A percentile compares a stretch with the other conserved stretches of the same genome.
phyloP scores from a whole-genome alignment of 441 rosid genomes.

The Arabidopsis hybrid region DNA sequence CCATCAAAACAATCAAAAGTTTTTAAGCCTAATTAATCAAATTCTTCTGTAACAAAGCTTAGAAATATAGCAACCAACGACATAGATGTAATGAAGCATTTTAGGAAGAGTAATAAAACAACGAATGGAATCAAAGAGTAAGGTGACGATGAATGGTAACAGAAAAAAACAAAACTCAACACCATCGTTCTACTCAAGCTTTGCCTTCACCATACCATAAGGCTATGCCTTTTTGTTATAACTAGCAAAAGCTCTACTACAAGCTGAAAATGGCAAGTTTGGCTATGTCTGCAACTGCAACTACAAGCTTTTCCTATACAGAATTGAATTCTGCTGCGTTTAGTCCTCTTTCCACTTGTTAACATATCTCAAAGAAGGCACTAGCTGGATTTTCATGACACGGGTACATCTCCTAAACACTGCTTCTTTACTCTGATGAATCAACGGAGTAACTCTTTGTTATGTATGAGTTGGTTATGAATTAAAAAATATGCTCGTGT shows the following conservation, averaged over 20 bases:
- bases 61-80: constrained; percentile 8
- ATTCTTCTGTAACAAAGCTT: constrained; percentile 17
- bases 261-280: constrained; percentile 17
- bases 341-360: constrained; percentile 96
- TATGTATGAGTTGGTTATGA: too few relatives aligned
- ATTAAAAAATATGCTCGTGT: too few relatives aligned
- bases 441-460: too few relatives aligned
- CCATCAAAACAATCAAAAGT: background rate
- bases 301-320: constrained; percentile 34
- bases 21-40: constrained; percentile 4
- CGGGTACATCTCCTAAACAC: constrained; percentile 91
- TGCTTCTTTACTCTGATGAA: constrained; percentile 53
- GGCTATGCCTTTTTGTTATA: constrained; percentile 23
- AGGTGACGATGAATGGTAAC: constrained; percentile 38
- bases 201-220: constrained; percentile 25
- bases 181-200: constrained; percentile 40
- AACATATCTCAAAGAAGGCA: constrained; percentile 79
- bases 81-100: constrained; percentile 22
- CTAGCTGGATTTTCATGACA: constrained; percentile 84
- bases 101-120: constrained; percentile 1
- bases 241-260: constrained; percentile 34
- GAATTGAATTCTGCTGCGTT: constrained; percentile 35
- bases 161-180: constrained; percentile 40
- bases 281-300: constrained; percentile 38
- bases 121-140: constrained; percentile 32